Evolutionary conservation across 1,284 basidiomycete species (phyloP).

Genomic region (Gomphus bonarii): DNA sequence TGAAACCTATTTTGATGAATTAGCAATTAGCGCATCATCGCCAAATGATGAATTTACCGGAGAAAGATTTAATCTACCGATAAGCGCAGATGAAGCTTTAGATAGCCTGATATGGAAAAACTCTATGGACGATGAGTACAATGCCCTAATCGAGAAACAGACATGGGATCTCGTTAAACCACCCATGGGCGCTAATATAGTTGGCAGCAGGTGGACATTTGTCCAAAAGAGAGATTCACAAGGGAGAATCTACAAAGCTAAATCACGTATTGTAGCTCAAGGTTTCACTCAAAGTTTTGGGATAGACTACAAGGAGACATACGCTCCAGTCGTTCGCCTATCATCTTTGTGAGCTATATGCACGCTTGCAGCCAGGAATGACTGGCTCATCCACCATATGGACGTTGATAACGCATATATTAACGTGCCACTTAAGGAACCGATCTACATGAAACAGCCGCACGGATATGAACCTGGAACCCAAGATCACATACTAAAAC

Average conservation of each 20-base stretch:
- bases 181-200: constrained; percentile 16
- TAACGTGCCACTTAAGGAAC: constrained; percentile 17
- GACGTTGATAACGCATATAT: neutral
- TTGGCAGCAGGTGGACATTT: constrained; percentile 24
- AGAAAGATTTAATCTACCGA: too few species aligned
- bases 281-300: constrained; percentile 27
- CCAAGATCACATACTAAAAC: neutral
- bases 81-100: too few species aligned
- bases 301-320: constrained; percentile 22
- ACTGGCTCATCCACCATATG: too few species aligned
- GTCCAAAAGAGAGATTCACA: constrained; percentile 21
- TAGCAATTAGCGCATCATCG: too few species aligned
- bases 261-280: constrained; percentile 27
- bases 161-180: constrained; percentile 15
- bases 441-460: constrained; percentile 20
- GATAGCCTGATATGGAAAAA: neutral
- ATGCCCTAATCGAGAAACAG: neutral
- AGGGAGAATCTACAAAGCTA: constrained; percentile 19
- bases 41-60: neutral
- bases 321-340: constrained; percentile 22
- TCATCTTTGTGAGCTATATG: too few species aligned
- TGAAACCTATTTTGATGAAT: too few species aligned
- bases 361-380: too few species aligned
- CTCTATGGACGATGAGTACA: neutral
- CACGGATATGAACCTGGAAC: constrained; percentile 10